Conservation (phyloP, 768 basidiomycete species). For the Amanita fuliginea region DNA sequence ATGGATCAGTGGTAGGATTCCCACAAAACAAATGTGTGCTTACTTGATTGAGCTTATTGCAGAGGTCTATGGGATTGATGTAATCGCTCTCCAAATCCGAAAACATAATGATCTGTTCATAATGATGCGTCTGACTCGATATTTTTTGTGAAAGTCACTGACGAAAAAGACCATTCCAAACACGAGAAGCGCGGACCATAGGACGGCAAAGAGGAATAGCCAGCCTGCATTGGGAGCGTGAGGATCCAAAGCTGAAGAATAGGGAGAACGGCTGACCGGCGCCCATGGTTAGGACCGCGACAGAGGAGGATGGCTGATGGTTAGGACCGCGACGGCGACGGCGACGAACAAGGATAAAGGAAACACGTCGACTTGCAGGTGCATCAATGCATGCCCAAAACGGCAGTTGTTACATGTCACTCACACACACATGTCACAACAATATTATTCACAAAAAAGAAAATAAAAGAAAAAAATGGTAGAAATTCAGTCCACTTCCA, state of each 20-base stretch:
- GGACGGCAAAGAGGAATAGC: constrained; percentile 92
- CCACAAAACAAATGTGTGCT: constrained; percentile 11
- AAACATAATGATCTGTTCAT: constrained; percentile 92
- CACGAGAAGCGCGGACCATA: constrained; percentile 84
- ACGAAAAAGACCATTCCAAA: constrained; percentile 99
- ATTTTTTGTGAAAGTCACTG: constrained; percentile 22
- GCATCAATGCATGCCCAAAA: constrained; percentile 9
- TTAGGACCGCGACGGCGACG: neutral
- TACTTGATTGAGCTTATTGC: constrained; percentile 97
- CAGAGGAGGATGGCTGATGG: too few species aligned
- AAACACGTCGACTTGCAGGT: constrained; percentile 15
- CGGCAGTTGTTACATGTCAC: constrained; percentile 8
- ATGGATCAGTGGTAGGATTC: neutral
- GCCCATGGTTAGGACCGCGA: constrained; percentile 1
- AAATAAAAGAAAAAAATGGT: too few species aligned
- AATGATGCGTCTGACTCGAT: neutral
- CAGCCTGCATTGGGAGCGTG: constrained; percentile 44
- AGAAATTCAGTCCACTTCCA: constrained; percentile 47
- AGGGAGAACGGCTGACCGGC: constrained; percentile 5
- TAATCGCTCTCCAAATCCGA: constrained; percentile 98
- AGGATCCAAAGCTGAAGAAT: neutral
- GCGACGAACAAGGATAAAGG: neutral
- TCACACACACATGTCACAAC: neutral
- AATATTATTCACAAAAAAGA: too few species aligned
- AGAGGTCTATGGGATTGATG: constrained; percentile 99